A percentile compares a stretch with the other conserved stretches of the same genome.
These are phyloP conservation scores for Meripilus lineatus DNA, from an alignment of 1,284 basidiomycete genomes.

Conservation along the genomic window DNA sequence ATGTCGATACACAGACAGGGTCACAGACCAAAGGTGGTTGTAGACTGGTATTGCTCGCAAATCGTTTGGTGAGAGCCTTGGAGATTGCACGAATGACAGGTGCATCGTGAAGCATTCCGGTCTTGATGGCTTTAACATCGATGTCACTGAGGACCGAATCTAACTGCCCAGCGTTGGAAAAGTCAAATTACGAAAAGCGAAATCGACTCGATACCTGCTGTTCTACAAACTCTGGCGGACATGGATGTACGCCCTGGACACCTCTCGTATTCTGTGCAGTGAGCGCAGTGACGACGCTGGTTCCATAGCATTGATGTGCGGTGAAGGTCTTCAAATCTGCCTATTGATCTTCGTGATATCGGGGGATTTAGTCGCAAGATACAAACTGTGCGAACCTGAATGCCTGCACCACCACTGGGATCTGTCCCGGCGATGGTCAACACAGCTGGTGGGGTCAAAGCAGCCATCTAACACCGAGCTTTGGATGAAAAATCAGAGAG, in stretches of 20 bases:
- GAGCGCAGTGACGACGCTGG: conserved; percentile 84
- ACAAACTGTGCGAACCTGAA: conserved; percentile 53
- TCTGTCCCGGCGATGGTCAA: conserved; percentile 87
- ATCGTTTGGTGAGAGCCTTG: conserved; percentile 38
- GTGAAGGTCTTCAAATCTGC: conserved; percentile 87
- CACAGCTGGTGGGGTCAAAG: conserved; percentile 35
- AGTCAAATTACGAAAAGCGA: neutral
- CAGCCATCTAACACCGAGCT: too few species aligned
- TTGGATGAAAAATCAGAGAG: too few species aligned
- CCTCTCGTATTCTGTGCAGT: conserved; percentile 91
- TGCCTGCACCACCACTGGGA: conserved; percentile 85
- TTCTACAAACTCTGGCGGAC: conserved; percentile 64
- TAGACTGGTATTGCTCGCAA: conserved; percentile 15
- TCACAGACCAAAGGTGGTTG: conserved; percentile 70
- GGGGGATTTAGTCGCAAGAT: conserved; percentile 2
- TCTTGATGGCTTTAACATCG: conserved; percentile 76
- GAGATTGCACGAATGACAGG: conserved; percentile 41
- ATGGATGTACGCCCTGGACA: conserved; percentile 68
- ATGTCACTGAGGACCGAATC: conserved; percentile 74
- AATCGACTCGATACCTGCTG: conserved; percentile 50
- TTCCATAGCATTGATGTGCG: conserved; percentile 78
- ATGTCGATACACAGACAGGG: conserved; percentile 92
- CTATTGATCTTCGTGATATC: conserved; percentile 27
- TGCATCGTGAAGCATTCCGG: conserved; percentile 79
- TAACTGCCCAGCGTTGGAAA: conserved; percentile 43